Evolutionary conservation across 768 basidiomycete species (phyloP), one percentile per base, ranked within the genome.

Genomic region (Tylopilus sp.): DNA sequence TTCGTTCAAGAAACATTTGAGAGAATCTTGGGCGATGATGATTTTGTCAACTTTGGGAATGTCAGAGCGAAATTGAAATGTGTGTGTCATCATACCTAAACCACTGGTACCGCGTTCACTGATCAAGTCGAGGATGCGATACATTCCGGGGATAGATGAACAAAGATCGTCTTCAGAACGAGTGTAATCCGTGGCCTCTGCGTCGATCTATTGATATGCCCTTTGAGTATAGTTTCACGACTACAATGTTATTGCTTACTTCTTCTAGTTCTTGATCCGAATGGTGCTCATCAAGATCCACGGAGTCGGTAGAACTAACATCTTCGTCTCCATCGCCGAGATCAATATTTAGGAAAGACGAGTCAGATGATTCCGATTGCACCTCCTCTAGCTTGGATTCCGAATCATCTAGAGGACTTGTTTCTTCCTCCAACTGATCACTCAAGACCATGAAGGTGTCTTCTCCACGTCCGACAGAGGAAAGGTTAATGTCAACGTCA

Each of bases 21-120:
- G 69, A 5, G 79, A 77, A 12, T 76, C 74, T 59, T 83, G 81
- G 6, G 72, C 70, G 30, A 85, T 85, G 60, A 85, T 78, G 44
- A 85, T 75, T 63, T 86, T 86, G 60, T 83, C 83, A 19, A 84
- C 83, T 83, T 54, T 17, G 50, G 3, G 19, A 25, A 25, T 19
- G 40, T 59, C 21, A 57, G 58, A 33, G 14, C 22, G 11, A 43
- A 40, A 22, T 22, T 10, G 30, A 33, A 12, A 45, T 4, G 11
- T 24, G 19, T n/a, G 12, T 9, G 16, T 31, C 12, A 49, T 31
- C 70, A 48, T 63, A 82, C 83, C 82, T 41, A 83, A 67, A 8
- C 81, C 82, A 5, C 78, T 74, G 31, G 69, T 76, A 9, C 75
- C 77, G 54, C 72, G 69, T 50, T 83, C 83, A 45, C 63, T 74